phyloP scores from a whole-genome alignment of 2,329 filamentous ascomycete genomes.

The Pyrenophora seminiperda region DNA sequence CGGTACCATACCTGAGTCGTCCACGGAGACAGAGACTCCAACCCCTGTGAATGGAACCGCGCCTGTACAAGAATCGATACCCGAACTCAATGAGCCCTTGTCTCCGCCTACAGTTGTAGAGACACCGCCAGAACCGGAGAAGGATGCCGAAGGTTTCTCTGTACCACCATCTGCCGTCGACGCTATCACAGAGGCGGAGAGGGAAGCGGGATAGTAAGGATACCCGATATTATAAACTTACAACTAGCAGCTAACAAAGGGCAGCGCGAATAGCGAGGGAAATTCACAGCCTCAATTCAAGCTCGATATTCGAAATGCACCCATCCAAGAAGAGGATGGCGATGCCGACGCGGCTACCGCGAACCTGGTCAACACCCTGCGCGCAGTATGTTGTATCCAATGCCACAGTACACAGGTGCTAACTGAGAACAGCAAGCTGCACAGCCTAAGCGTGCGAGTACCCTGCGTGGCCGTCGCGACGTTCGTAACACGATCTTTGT shows the following conservation, averaged over 20 bases:
- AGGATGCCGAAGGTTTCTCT: constrained; percentile 77
- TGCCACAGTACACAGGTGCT: constrained; percentile 12
- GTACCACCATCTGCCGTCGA: constrained; percentile 68
- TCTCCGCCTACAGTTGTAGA: constrained; percentile 34
- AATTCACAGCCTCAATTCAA: constrained; percentile 65
- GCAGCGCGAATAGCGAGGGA: constrained; percentile 31
- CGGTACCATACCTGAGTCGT: constrained; percentile 34
- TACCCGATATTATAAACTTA: background rate
- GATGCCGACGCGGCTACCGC: constrained; percentile 75
- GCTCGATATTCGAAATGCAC: constrained; percentile 77
- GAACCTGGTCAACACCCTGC: constrained; percentile 75
- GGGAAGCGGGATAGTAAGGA: constrained; percentile 58
- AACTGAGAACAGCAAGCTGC: constrained; percentile 57
- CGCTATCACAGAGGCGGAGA: constrained; percentile 71
- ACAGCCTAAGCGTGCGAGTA: constrained; percentile 65
- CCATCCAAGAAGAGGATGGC: constrained; percentile 77
- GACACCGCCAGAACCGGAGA: constrained; percentile 49
- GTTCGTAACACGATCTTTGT: constrained; percentile 90
- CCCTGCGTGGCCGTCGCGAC: constrained; percentile 84
- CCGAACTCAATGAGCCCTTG: constrained; percentile 45
- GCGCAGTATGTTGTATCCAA: constrained; percentile 51
- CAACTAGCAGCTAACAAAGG: constrained; percentile 13
- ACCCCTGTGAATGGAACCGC: constrained; percentile 39
- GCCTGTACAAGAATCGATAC: constrained; percentile 37
- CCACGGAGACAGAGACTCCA: constrained; percentile 24